Percentiles rank a stretch among this genome's conserved stretches.
These are phyloP conservation scores for Mortierella sp. DNA, from an alignment of 371 early-diverging fungal genomes.

Conservation along the genomic window DNA sequence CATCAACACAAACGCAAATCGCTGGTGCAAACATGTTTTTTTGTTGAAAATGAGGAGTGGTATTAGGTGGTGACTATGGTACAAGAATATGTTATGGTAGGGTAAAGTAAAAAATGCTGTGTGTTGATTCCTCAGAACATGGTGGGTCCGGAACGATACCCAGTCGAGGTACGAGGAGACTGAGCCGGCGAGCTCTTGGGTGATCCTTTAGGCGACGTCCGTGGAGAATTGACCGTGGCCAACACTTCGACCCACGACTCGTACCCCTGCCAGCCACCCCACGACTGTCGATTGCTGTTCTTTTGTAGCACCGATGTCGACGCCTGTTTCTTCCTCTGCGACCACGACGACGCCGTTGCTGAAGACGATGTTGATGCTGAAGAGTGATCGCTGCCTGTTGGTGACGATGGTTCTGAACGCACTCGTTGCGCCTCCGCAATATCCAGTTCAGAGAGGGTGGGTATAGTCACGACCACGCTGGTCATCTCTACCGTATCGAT, in stretches of 20 bases:
- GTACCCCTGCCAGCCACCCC: slow-evolving; percentile 40
- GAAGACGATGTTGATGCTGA: slow-evolving; percentile 4
- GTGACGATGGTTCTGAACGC: slow-evolving; percentile 14
- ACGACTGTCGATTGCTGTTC: slow-evolving; percentile 5
- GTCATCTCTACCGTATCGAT: slow-evolving; percentile 43
- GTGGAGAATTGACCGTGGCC: slow-evolving; percentile 22
- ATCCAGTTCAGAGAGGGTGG: slow-evolving; percentile 1
- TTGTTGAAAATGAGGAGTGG: neutral
- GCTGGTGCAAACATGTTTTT: neutral
- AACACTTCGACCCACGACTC: slow-evolving; percentile 31
- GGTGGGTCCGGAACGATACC: slow-evolving; percentile 2
- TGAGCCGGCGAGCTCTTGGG: slow-evolving; percentile 29
- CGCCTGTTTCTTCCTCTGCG: neutral
- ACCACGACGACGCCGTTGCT: neutral
- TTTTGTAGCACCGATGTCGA: neutral
- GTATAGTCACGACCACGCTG: slow-evolving; percentile 39
- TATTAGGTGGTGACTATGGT: slow-evolving; percentile 4
- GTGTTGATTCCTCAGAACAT: too few relatives aligned
- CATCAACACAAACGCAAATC: neutral
- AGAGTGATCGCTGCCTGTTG: slow-evolving; percentile 16
- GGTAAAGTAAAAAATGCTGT: neutral
- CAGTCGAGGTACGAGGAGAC: slow-evolving; percentile 31
- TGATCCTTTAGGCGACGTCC: slow-evolving; percentile 28
- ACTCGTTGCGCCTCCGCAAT: slow-evolving; percentile 2
- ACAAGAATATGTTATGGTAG: neutral